Percentiles rank a stretch among this genome's conserved stretches.
Conservation (phyloP, 2,329 filamentous ascomycete species). For the Fusarium sp. region DNA sequence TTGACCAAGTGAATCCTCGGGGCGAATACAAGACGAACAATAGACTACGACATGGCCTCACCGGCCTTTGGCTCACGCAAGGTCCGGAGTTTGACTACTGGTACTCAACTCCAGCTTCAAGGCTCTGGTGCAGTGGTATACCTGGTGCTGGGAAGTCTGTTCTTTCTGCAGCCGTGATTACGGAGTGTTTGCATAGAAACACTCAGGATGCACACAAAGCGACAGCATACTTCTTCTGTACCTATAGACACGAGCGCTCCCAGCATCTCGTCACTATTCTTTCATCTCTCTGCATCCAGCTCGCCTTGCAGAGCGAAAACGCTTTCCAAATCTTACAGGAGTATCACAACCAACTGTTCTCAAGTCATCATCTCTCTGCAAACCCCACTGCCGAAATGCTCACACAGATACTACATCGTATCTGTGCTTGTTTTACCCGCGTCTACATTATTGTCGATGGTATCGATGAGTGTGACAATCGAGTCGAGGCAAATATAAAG, state of each 20-base stretch:
- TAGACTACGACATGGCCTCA: neutral
- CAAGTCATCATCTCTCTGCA: neutral
- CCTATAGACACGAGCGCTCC: neutral
- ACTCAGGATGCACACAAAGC: neutral
- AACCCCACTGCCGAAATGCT: neutral
- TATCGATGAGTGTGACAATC: neutral
- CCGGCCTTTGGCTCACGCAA: neutral
- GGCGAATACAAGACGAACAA: neutral
- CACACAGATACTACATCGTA: neutral
- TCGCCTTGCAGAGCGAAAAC: neutral
- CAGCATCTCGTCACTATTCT: neutral
- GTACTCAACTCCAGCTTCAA: neutral
- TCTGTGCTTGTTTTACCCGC: neutral
- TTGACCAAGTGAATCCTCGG: neutral
- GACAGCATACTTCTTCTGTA: neutral
- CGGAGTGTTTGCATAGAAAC: neutral
- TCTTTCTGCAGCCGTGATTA: neutral
- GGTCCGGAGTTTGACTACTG: neutral
- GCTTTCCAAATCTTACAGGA: neutral
- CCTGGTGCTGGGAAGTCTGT: neutral
- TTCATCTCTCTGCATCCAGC: neutral
- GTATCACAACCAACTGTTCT: neutral
- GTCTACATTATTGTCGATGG: neutral
- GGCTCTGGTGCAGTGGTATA: neutral
- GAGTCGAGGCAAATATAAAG: neutral